These are phyloP conservation scores for Spinacia oleracea DNA, from an alignment of 179 eudicot genomes.

Conservation along the genomic window DNA sequence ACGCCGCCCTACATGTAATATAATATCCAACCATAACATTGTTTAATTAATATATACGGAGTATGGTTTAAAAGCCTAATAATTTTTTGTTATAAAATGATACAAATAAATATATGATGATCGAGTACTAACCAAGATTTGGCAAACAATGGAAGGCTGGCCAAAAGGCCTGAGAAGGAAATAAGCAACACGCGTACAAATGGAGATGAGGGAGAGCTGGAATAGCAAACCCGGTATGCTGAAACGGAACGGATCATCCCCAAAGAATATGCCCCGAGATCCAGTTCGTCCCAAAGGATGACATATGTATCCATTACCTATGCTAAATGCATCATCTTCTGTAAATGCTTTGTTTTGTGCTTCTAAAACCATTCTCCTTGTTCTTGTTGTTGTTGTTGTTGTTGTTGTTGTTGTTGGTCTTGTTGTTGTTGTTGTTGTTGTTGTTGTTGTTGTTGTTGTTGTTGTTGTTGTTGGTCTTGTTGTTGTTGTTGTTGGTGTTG, in stretches of 20 bases:
- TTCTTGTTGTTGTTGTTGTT: neutral
- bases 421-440: neutral
- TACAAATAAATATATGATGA: no score
- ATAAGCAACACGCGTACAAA: slow-evolving; percentile 37
- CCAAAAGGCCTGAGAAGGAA: slow-evolving; percentile 47
- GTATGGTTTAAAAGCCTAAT: no score
- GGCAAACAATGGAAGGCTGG: slow-evolving; percentile 50
- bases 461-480: neutral
- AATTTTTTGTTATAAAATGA: no score
- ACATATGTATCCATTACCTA: slow-evolving; percentile 30
- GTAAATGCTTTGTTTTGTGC: neutral
- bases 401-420: neutral
- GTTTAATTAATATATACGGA: no score
- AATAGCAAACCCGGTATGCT: slow-evolving; percentile 37
- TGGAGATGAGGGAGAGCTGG: slow-evolving; percentile 40
- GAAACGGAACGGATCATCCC: slow-evolving; percentile 38
- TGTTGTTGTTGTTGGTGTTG: neutral
- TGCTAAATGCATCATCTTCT: slow-evolving; percentile 22
- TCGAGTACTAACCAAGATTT: slow-evolving; percentile 41
- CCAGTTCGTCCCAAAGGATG: slow-evolving; percentile 23
- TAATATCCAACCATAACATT: no score
- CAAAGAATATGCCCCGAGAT: slow-evolving; percentile 38
- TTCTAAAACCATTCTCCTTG: slow-evolving; percentile 2
- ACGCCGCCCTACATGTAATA: slow-evolving; percentile 51
- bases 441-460: neutral